Percentiles rank a stretch among this genome's conserved stretches.
Conservation (phyloP, 441 rosid genomes). For the Syzygium malaccense region DNA sequence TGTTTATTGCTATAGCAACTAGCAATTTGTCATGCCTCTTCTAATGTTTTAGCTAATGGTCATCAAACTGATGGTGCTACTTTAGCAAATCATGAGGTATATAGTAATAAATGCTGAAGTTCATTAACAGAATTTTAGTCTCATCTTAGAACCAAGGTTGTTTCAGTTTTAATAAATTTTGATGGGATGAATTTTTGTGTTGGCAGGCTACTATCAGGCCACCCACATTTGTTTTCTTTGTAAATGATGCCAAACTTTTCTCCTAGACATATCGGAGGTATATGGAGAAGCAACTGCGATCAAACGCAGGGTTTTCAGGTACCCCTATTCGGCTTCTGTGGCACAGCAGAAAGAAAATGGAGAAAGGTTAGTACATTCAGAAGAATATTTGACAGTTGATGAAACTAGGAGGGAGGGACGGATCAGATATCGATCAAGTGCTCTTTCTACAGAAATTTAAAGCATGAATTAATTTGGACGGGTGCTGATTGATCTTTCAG, state of each 20-base stretch:
- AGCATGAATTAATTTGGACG: not conserved
- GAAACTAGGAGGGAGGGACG: not conserved
- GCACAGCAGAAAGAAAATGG: constrained; percentile 82
- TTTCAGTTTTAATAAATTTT: not conserved
- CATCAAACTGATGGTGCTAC: not conserved
- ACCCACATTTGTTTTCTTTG: constrained; percentile 92
- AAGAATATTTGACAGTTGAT: not conserved
- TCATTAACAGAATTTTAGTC: not conserved
- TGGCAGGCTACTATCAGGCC: constrained; percentile 91
- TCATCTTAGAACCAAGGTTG: not conserved
- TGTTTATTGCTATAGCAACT: not conserved
- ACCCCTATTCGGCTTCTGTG: constrained; percentile 92
- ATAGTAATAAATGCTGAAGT: not conserved
- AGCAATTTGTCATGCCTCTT: not conserved
- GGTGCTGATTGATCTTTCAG: constrained; percentile 20
- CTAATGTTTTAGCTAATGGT: not conserved
- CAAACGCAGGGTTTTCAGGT: constrained; percentile 83
- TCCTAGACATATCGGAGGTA: constrained; percentile 80
- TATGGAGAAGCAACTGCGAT: constrained; percentile 91
- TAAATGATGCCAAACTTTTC: constrained; percentile 82
- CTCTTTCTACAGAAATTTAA: not conserved
- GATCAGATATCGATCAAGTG: no score
- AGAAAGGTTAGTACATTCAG: constrained; percentile 33
- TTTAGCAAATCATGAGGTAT: not conserved
- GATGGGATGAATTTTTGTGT: not conserved